Base-by-base conservation (phyloP, 768 basidiomycete species). In the Hypholoma fasciculare region DNA sequence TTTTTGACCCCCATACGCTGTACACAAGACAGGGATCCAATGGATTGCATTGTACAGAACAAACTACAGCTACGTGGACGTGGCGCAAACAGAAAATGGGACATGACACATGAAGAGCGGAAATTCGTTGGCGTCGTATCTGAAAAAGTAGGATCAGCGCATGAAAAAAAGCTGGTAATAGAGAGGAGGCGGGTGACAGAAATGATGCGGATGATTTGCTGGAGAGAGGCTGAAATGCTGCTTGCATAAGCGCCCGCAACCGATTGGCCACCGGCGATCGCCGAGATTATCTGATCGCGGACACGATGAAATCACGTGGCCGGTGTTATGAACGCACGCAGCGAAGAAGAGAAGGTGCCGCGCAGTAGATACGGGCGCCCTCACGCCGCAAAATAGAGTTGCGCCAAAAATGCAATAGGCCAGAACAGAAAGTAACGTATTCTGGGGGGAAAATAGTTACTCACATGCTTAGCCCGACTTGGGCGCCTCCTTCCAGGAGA, bases 401-500 rank as follows among this genome's bases (percentile, higher is more conserved):
- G 17, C 17, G 7, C n/a, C 40, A 7, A 19, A 27, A 44, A 44
- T 11, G 52, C 19, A 9, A 3, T 2, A 42, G 17, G 39, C 3
- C 2, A 44, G n/a, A 44, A n/a, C n/a, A n/a, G n/a, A n/a, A n/a
- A n/a, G n/a, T n/a, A n/a, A n/a, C n/a, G n/a, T n/a, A n/a, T n/a
- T 17, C 9, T n/a, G 38, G 8, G 20, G 44, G 48, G 23, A 26
- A 23, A 23, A 23, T 23, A 23, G 2, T 7, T 27, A 49, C 54
- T 13, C 34, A 54, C 54, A 44, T 54, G 51, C 11, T 72, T 69
- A 77, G 63, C 62, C 14, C 55, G 80, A 81, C 78, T 89, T 88
- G 63, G 93, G 92, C 55, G 91, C 90, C 74, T 96, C 94, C 84
- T 98, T 96, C 75, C 54, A 85, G 65, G 92, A 88, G 69, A 96